These are phyloP conservation scores for Dipteronia dyeriana DNA, from an alignment of 345 rosid genomes.

Conservation along the genomic window DNA sequence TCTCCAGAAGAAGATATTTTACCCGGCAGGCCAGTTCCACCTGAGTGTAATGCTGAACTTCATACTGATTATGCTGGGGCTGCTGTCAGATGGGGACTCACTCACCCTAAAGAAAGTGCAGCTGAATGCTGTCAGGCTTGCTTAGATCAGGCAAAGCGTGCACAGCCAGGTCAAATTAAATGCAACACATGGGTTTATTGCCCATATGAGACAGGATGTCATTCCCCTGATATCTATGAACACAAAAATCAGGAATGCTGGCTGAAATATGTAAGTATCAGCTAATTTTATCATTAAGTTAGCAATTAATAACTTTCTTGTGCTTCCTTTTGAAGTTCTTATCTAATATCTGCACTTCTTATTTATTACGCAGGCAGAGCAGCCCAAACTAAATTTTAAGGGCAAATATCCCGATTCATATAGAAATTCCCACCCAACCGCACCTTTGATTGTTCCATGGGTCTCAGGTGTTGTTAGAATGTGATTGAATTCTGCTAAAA, in stretches of 20 bases:
- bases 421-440: conserved; percentile 75
- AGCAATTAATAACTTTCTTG: conserved; percentile 1
- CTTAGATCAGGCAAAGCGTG: conserved; percentile 79
- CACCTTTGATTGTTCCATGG: conserved; percentile 91
- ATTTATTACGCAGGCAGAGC: conserved; percentile 69
- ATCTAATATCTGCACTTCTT: conserved; percentile 14
- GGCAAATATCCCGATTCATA: conserved; percentile 73
- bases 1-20: conserved; percentile 67
- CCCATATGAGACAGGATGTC: conserved; percentile 81
- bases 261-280: conserved; percentile 81
- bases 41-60: conserved; percentile 77
- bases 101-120: conserved; percentile 94
- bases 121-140: conserved; percentile 99
- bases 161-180: conserved; percentile 74
- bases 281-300: conserved; percentile 11
- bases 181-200: conserved; percentile 99
- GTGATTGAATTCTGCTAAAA: conserved; percentile 34
- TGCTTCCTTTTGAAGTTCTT: conserved; percentile 10
- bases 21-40: conserved; percentile 86
- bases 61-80: conserved; percentile 89
- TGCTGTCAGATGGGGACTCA: conserved; percentile 98
- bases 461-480: conserved; percentile 69
- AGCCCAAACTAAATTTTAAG: conserved; percentile 73
- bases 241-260: conserved; percentile 92
- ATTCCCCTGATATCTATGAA: conserved; percentile 85